These are phyloP conservation scores for Turnera subulata DNA, from an alignment of 345 rosid genomes.

Conservation along the genomic window DNA sequence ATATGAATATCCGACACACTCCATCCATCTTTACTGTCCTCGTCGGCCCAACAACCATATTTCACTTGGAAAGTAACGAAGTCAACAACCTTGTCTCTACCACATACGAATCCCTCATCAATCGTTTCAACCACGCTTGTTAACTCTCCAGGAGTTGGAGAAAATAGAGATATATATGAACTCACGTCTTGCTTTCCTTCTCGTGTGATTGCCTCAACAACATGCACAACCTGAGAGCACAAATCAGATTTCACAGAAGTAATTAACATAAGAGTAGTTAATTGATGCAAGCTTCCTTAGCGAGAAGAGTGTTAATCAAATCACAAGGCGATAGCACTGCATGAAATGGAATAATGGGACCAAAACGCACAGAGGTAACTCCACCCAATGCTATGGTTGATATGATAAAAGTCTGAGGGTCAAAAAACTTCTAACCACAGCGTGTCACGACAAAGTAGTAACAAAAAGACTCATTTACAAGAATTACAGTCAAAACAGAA, in stretches of 20 bases:
- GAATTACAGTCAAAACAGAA: not conserved
- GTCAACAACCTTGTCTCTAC: constrained; percentile 68
- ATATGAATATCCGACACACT: constrained; percentile 51
- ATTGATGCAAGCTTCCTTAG: too few species aligned
- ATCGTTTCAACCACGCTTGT: constrained; percentile 60
- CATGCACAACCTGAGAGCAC: constrained; percentile 74
- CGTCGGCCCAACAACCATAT: constrained; percentile 67
- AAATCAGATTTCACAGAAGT: too few species aligned
- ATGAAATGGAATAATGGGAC: not conserved
- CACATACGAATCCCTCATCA: constrained; percentile 67
- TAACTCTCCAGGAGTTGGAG: constrained; percentile 84
- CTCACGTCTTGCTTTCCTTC: constrained; percentile 43
- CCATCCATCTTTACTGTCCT: constrained; percentile 66
- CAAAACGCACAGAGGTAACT: not conserved
- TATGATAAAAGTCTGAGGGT: too few species aligned
- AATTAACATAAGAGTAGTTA: not conserved
- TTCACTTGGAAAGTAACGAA: constrained; percentile 63
- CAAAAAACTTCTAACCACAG: too few species aligned
- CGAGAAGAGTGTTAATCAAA: not conserved
- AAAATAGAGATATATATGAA: constrained; percentile 63
- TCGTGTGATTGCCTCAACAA: constrained; percentile 60
- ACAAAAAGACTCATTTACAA: not conserved
- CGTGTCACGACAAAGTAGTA: not conserved
- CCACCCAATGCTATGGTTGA: not conserved
- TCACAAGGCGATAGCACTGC: not conserved